Evolutionary conservation across 192 early-diverging fungal genomes (phyloP), one percentile per base, ranked within the genome.

Genomic region (Funneliformis geosporum): DNA sequence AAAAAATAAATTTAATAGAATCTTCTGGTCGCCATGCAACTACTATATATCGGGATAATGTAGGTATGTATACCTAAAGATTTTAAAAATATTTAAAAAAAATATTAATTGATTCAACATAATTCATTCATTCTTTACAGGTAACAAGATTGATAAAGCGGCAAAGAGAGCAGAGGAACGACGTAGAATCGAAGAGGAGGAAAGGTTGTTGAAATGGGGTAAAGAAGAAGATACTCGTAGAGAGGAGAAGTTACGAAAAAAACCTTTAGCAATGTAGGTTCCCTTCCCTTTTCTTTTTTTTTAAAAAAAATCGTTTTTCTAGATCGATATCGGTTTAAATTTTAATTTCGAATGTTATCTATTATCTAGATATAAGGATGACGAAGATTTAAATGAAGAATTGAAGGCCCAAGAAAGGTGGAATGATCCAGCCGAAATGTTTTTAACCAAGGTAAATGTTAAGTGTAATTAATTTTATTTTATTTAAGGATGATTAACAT

Each of bases 381-480:
- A 92, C 61, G 75, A 80, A 60, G 91, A 92, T 39, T 81, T 89
- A 38, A 92, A 92, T 65, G 86, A 92, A 42, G 91, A 88, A 62
- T 76, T 91, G 4, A 90, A 86, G 78, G 86, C 89, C 33, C 74
- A 79, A 68, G 87, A 89, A 40, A 73, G 87, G 39, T 92, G 91
- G 91, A 90, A 91, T 80, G 91, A 92, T 70, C 91, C 91, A 18
- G 89, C 89, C 0, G 90, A 90, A 42, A 80, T 67, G 60, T 90
- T 90, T 61, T 77, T 90, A 50, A 83, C 85, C 2, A 82, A 80
- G 28, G 86, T 86, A 80, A 84, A 79, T n/a, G n/a, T n/a, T n/a
- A n/a, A n/a, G n/a, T n/a, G n/a, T n/a, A n/a, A n/a, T n/a, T n/a
- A n/a, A n/a, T n/a, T n/a, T n/a, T n/a, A 55, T 55, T 55, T 21